A percentile compares a stretch with the other conserved stretches of the same genome.
phyloP scores from a whole-genome alignment of 2,329 filamentous ascomycete genomes.

The Nannizzia gypsea region DNA sequence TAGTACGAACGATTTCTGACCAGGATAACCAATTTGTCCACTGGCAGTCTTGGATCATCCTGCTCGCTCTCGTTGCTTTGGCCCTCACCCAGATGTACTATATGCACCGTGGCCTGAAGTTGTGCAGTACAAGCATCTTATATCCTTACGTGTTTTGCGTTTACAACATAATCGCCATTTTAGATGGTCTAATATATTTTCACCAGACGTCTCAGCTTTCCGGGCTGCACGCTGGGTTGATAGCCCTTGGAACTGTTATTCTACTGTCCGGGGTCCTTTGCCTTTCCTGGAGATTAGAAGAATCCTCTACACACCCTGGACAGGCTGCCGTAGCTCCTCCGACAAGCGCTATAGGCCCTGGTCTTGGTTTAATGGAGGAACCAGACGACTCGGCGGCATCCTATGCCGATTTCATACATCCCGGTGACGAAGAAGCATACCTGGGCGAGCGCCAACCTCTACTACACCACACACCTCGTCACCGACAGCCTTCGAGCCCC shows the following conservation, averaged over 20 bases:
- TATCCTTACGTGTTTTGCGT: slow-evolving; percentile 97
- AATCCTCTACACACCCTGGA: slow-evolving; percentile 31
- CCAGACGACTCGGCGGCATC: slow-evolving; percentile 22
- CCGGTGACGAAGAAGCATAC: slow-evolving; percentile 30
- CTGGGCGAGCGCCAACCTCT: slow-evolving; percentile 31
- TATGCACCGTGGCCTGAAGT: slow-evolving; percentile 81
- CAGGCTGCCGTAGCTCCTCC: slow-evolving; percentile 35
- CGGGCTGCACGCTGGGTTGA: slow-evolving; percentile 56
- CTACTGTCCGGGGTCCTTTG: slow-evolving; percentile 79
- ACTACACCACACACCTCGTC: slow-evolving; percentile 22
- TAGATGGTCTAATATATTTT: slow-evolving; percentile 96
- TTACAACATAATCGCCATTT: slow-evolving; percentile 97
- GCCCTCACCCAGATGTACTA: slow-evolving; percentile 91
- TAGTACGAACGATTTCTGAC: slow-evolving; percentile 77
- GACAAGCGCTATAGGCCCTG: slow-evolving; percentile 60
- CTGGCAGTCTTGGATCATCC: slow-evolving; percentile 89
- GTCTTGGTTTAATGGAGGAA: slow-evolving; percentile 64
- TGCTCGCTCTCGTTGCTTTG: slow-evolving; percentile 66
- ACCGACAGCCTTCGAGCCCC: slow-evolving; percentile 19
- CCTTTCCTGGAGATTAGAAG: slow-evolving; percentile 83
- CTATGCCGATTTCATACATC: slow-evolving; percentile 16
- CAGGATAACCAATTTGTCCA: slow-evolving; percentile 85
- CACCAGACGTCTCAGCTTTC: slow-evolving; percentile 72
- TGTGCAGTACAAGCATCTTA: slow-evolving; percentile 88
- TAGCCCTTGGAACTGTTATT: slow-evolving; percentile 75